Conservation (phyloP, 345 rosid species). For the Psidium friedrichsthalianum region DNA sequence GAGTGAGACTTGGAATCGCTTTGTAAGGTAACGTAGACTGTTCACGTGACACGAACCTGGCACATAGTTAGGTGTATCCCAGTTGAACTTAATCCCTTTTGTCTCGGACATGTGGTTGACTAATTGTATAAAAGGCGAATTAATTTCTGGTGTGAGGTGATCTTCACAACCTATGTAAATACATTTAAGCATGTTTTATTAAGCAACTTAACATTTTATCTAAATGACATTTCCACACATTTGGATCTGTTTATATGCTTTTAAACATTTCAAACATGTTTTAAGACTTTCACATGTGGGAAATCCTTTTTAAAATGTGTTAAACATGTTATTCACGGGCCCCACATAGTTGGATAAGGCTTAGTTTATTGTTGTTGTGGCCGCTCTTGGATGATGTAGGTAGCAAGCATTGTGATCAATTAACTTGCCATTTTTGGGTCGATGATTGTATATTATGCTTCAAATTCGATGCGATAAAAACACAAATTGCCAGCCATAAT, state of each 20-base stretch:
- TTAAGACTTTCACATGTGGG: background rate
- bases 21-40: constrained; percentile 16
- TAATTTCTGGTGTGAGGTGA: background rate
- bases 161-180: background rate
- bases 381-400: background rate
- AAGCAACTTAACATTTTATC: background rate
- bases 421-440: background rate
- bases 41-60: background rate
- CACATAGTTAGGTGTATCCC: background rate
- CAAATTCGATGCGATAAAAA: background rate
- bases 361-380: background rate
- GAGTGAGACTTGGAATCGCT: constrained; percentile 78
- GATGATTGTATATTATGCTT: background rate
- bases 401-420: background rate
- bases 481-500: background rate
- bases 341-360: background rate
- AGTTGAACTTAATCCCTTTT: background rate
- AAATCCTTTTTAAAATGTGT: background rate
- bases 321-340: background rate
- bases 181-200: background rate
- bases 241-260: background rate
- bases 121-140: background rate
- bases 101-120: background rate
- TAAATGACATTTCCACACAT: background rate
- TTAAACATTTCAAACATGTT: background rate